Evolutionary conservation across 129 eudicot species (phyloP).

Genomic region (Saposhnikovia divaricata): DNA sequence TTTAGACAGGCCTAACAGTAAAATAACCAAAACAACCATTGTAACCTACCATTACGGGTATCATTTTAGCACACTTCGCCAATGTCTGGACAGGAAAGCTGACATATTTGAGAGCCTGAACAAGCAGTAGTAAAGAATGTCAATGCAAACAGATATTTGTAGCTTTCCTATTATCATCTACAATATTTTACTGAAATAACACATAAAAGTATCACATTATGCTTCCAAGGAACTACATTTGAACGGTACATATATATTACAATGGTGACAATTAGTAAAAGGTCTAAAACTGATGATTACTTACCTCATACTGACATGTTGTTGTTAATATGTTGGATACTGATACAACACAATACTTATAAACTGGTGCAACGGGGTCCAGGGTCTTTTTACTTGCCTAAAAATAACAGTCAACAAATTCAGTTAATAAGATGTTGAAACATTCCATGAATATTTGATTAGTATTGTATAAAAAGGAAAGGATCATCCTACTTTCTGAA

Average conservation of each 20-base stretch:
- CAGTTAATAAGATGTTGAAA: not conserved
- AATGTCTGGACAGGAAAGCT: slow-evolving; percentile 98
- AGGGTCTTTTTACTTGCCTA: slow-evolving; percentile 81
- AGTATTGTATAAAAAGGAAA: not conserved
- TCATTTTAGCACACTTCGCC: slow-evolving; percentile 99
- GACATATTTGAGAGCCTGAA: slow-evolving; percentile 98
- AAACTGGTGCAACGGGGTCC: slow-evolving; percentile 96
- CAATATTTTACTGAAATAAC: not conserved
- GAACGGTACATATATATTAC: not conserved
- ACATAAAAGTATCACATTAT: not conserved
- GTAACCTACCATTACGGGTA: slow-evolving; percentile 95
- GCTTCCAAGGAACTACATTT: slow-evolving; percentile 1
- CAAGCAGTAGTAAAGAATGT: slow-evolving; percentile 14
- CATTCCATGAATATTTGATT: slow-evolving; percentile 1
- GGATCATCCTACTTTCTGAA: not conserved
- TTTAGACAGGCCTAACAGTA: not conserved
- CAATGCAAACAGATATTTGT: slow-evolving; percentile 10
- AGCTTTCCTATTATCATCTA: not conserved
- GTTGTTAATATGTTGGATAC: slow-evolving; percentile 95
- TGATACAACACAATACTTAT: slow-evolving; percentile 77
- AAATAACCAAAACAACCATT: not conserved
- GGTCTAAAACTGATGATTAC: slow-evolving; percentile 3
- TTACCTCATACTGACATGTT: slow-evolving; percentile 97
- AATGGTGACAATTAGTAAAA: not conserved
- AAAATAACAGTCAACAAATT: not conserved